Percentiles rank a stretch among this genome's conserved stretches.
Conservation (phyloP, 164 flowering plant genomes). For the Stephania yunnanensis region DNA sequence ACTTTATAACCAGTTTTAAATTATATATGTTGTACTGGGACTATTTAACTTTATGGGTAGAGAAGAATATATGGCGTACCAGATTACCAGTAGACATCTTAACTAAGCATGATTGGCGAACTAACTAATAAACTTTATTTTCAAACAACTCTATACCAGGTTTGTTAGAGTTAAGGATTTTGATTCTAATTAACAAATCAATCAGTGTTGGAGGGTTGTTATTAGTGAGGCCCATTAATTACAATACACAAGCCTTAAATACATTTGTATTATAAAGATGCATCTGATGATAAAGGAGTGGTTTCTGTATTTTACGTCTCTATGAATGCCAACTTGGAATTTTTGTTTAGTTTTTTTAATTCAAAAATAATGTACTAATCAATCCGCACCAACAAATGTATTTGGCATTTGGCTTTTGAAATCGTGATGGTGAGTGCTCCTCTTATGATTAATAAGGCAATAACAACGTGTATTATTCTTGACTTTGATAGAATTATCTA, state of each 20-base stretch:
- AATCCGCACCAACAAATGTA: background rate
- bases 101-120: conserved; percentile 16
- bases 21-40: no score
- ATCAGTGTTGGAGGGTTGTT: conserved; percentile 50
- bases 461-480: background rate
- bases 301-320: no score
- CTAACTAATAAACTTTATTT: conserved; percentile 5
- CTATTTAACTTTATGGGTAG: background rate
- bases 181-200: background rate
- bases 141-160: background rate
- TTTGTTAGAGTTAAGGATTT: conserved; percentile 1
- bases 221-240: background rate
- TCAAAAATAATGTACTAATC: background rate
- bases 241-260: no score
- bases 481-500: background rate
- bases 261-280: no score
- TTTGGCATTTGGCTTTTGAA: background rate
- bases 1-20: no score
- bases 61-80: background rate
- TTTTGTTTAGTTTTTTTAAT: no score
- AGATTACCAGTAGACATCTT: background rate
- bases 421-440: background rate
- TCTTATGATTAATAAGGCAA: background rate
- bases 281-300: no score
- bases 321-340: no score